A percentile compares a stretch with the other conserved stretches of the same genome.
phyloP scores from a whole-genome alignment of 192 early-diverging fungal genomes.

The Physocladia obscura region DNA sequence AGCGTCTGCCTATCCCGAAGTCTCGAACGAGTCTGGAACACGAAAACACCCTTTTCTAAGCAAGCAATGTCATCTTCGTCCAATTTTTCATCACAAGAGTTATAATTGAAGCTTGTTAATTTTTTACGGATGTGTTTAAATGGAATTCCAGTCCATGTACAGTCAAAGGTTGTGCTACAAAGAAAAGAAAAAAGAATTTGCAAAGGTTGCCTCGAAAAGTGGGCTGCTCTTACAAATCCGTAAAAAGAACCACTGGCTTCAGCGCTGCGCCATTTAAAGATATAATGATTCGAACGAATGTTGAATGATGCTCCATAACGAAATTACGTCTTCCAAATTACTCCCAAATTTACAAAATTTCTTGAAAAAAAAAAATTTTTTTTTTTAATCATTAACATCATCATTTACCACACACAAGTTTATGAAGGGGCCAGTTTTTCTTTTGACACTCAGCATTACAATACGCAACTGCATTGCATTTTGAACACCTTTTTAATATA shows the following conservation, averaged over 20 bases:
- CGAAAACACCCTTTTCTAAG: neutral
- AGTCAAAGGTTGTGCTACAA: neutral
- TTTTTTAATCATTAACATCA: neutral
- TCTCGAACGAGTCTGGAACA: neutral
- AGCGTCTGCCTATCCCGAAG: neutral
- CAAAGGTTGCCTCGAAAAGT: too few species aligned
- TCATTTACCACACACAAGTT: conserved; percentile 1
- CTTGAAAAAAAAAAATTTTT: neutral
- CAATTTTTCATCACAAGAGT: neutral
- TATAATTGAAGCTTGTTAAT: neutral
- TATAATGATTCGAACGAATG: too few species aligned
- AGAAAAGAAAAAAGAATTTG: too few species aligned
- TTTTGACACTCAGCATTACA: conserved; percentile 33
- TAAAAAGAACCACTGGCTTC: too few species aligned
- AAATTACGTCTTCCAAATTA: too few species aligned
- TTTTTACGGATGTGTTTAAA: neutral
- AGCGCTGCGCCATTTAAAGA: too few species aligned
- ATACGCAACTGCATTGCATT: conserved; percentile 35
- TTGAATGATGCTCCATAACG: too few species aligned
- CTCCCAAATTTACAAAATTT: too few species aligned
- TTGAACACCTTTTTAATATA: conserved; percentile 26
- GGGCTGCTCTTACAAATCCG: too few species aligned
- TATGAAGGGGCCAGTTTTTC: conserved; percentile 23
- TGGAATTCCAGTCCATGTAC: conserved; percentile 1
- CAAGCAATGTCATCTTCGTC: neutral